Evolutionary conservation across 1,284 basidiomycete genomes (phyloP).

Genomic region (Takashimella koratensis): DNA sequence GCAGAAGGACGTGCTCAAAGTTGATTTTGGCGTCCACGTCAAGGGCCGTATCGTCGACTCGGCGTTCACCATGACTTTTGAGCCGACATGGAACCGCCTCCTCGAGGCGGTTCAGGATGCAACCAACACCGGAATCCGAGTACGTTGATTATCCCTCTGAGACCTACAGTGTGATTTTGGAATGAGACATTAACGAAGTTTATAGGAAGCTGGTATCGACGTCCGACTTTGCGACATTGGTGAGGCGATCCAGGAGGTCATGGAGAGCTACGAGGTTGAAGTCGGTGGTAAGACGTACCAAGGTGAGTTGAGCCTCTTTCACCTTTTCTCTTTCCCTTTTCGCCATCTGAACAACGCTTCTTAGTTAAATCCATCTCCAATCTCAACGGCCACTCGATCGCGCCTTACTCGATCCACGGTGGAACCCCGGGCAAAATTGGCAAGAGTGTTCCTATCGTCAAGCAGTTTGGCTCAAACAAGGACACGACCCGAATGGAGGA

Average conservation of each 20-base stretch:
- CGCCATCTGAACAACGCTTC: neutral
- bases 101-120: slow-evolving; percentile 90
- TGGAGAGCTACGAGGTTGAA: slow-evolving; percentile 98
- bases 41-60: slow-evolving; percentile 92
- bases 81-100: slow-evolving; percentile 84
- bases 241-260: slow-evolving; percentile 91
- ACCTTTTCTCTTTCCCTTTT: neutral
- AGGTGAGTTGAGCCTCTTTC: slow-evolving; percentile 54
- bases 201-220: slow-evolving; percentile 92
- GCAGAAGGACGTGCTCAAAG: slow-evolving; percentile 85
- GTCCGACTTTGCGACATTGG: slow-evolving; percentile 90
- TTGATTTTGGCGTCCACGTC: slow-evolving; percentile 97
- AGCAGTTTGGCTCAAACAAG: slow-evolving; percentile 57
- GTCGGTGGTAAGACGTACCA: slow-evolving; percentile 78
- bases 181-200: too few species aligned
- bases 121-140: slow-evolving; percentile 83
- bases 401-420: slow-evolving; percentile 82
- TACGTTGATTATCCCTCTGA: slow-evolving; percentile 41
- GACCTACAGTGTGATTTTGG: too few species aligned
- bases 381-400: slow-evolving; percentile 87
- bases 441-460: slow-evolving; percentile 88
- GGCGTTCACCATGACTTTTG: slow-evolving; percentile 88
- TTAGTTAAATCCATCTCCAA: slow-evolving; percentile 89
- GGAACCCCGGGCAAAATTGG: slow-evolving; percentile 49
- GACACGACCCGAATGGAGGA: slow-evolving; percentile 98